Conservation (phyloP, 2,329 filamentous ascomycete genomes). For the Pseudocercospora eumusae region DNA sequence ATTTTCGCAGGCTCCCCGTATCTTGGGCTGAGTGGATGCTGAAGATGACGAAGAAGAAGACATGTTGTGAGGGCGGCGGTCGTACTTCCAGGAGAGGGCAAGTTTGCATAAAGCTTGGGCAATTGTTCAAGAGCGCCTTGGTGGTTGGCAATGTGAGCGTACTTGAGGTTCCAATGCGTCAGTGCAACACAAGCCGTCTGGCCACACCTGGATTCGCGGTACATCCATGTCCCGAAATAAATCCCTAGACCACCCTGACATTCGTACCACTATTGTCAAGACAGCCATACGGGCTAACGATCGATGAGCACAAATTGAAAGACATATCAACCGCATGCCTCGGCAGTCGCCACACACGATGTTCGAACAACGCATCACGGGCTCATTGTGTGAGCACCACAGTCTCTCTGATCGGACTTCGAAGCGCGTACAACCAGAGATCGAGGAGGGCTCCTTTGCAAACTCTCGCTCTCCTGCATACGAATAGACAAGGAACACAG, state of each 20-base stretch:
- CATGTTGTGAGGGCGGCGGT: neutral
- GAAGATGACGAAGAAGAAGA: neutral
- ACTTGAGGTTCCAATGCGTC: slow-evolving; percentile 7
- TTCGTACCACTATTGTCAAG: neutral
- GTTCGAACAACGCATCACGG: neutral
- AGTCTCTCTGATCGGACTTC: neutral
- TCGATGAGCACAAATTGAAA: neutral
- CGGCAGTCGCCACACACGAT: neutral
- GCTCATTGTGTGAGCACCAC: neutral
- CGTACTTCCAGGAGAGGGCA: neutral
- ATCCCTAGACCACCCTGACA: neutral
- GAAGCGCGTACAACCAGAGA: slow-evolving; percentile 3
- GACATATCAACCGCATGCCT: neutral
- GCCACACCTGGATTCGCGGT: slow-evolving; percentile 3
- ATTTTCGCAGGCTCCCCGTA: slow-evolving; percentile 9
- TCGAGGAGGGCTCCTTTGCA: neutral
- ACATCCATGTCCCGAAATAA: slow-evolving; percentile 9
- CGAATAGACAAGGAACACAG: neutral
- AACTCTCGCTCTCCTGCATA: neutral
- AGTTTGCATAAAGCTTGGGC: neutral
- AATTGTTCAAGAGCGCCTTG: neutral
- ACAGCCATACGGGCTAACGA: slow-evolving; percentile 8
- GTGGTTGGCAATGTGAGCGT: neutral
- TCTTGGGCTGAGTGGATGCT: slow-evolving; percentile 2
- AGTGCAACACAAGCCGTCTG: neutral